Evolutionary conservation across 768 basidiomycete genomes (phyloP), one percentile per base, ranked within the genome.

Genomic region (Suillus subalutaceus): DNA sequence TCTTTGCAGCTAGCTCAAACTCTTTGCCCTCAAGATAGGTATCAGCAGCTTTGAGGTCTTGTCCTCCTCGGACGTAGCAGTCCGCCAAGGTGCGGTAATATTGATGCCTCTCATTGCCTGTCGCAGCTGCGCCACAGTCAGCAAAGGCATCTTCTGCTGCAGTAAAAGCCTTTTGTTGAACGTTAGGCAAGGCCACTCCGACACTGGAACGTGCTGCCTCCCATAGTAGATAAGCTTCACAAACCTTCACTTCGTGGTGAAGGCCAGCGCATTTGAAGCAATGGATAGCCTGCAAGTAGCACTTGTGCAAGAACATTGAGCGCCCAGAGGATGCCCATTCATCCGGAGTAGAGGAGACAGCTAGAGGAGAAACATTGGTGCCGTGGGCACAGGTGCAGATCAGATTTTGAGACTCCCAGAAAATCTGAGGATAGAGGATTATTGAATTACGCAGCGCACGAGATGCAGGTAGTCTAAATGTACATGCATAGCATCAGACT

Each of bases 401-500:
- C 32, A 83, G 81, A 62, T 76, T 70, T 32, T 76, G 77, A 0
- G 76, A 74, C 1, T 78, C 78, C 90, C 89, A 90, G 37, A 87
- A 76, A 7, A 77, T 70, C 89, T 90, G 64, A 16, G 62, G 60
- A 37, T 55, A 37, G 26, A 23, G 9, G 3, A 30, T 48, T 26
- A 63, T 62, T n/a, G 30, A 43, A 23, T 43, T 10, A 35, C 57
- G 40, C 43, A 63, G 63, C 20, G 35, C 55, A 26, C 15, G 3
- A 18, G 3, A 20, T 56, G 18, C 23, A 23, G 20, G 13, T 23
- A 26, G 6, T 18, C 13, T 1, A 38, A 26, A 72, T 82, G 60
- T 59, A 89, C 89, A 69, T 81, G 79, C 85, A 90, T 86, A 2
- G 88, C 82, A 50, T 86, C 82, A 18, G 83, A 79, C 63, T 82